Base-by-base conservation (phyloP, 257 asterid genomes). In the Plantago ovata region DNA sequence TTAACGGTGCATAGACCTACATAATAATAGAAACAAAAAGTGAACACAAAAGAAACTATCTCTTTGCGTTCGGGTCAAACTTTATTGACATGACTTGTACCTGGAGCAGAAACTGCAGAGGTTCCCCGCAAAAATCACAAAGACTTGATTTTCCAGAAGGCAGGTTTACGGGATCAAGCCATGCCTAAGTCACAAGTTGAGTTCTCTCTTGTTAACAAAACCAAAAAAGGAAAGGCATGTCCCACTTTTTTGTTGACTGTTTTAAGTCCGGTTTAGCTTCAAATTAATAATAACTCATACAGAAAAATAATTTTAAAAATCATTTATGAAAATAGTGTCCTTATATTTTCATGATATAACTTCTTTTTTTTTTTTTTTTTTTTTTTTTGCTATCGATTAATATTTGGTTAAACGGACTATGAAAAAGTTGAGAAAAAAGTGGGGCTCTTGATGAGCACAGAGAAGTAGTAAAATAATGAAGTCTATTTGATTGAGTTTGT, bases 71-170 rank as follows among this genome's bases (percentile, higher is more conserved):
- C 54, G 36, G 28, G 23, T 8, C 4, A 51, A 22, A 57, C 10
- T 36, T n/a, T 48, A 10, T 62, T n/a, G 38, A 10, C 43, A 56
- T 49, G 42, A 38, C 12, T 10, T 28, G 56, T 78, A 93, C 97
- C 97, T 93, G 99, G 50, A 89, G 87, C 73, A 89, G 71, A 79
- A 89, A 93, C 78, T 82, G 97, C 92, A 93, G 63, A 55, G 97
- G 97, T 65, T 84, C 84, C 46, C 78, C 70, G 60, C 98, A 92
- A 61, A 86, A 75, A 78, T 80, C 96, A 67, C 98, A 93, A 21
- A 76, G 71, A 62, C 73, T 76, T 33, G 82, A 77, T 61, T 63
- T 84, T 45, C 77, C 89, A 0, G 69, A 69, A 22, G 95, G 96
- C 78, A 93, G 75, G 65, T 82, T 81, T 68, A 77, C 45, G 10